Evolutionary conservation across 2,329 filamentous ascomycete species (phyloP).

Genomic region (Colletotrichum gigasporum): DNA sequence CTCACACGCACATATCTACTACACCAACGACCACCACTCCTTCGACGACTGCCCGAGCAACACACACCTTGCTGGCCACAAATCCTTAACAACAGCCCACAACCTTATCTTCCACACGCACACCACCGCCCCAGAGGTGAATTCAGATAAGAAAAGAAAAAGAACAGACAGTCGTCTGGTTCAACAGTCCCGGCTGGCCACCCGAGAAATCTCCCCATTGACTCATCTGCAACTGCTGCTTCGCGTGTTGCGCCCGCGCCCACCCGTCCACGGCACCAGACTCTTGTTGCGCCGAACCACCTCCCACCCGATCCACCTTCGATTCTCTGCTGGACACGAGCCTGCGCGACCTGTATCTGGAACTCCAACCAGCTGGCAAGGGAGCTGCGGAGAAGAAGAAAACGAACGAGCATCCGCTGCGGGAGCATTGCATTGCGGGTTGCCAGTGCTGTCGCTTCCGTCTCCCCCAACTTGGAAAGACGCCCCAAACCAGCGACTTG

Average conservation of each 20-base stretch:
- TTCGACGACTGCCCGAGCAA: conserved; percentile 8
- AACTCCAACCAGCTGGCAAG: conserved; percentile 11
- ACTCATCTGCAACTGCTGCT: conserved; percentile 26
- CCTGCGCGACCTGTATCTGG: conserved; percentile 12
- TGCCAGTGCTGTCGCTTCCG: conserved; percentile 35
- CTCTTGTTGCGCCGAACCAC: conserved; percentile 26
- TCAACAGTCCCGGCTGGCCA: not conserved
- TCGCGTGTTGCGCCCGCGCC: conserved; percentile 27
- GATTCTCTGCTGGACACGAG: conserved; percentile 17
- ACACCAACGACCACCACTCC: not conserved
- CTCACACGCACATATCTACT: conserved; percentile 14
- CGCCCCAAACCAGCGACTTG: conserved; percentile 55
- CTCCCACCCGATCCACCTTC: conserved; percentile 15
- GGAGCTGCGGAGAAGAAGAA: conserved; percentile 1
- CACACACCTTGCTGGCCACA: not conserved
- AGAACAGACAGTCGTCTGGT: not conserved
- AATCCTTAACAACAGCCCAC: conserved; percentile 14
- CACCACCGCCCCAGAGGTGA: no score
- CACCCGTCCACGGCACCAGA: conserved; percentile 7
- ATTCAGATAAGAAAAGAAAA: no score
- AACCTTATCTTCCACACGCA: not conserved
- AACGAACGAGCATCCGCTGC: conserved; percentile 25
- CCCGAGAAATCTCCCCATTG: conserved; percentile 10
- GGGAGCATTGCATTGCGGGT: conserved; percentile 18
- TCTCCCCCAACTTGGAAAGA: conserved; percentile 40